Base-by-base conservation (phyloP, 1,284 basidiomycete genomes). In the Leccinum pachyderme region DNA sequence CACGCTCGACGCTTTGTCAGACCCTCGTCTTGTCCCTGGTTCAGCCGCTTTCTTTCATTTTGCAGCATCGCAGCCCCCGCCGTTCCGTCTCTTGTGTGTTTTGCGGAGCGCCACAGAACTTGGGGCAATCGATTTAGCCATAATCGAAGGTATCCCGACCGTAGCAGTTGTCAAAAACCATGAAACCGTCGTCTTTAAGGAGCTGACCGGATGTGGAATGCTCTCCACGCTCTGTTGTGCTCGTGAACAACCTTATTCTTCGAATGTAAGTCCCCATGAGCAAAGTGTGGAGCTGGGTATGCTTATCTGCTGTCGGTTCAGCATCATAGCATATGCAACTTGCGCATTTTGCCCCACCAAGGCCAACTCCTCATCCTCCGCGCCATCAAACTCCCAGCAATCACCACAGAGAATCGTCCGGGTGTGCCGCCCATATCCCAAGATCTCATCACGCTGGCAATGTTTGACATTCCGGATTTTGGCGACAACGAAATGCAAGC, bases 331-430 rank as follows among this genome's bases (percentile, higher is more conserved):
- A 81, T 86, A 60, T 73, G 74, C 49, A 78, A 75, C 18, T 73
- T 82, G 54, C 79, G 83, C 39, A 74, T 82, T n/a, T 65, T 86
- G 39, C 80, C 84, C 2, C 66, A 69, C 4, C 81, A 86, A 62
- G 67, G 72, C n/a, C 74, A 81, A 49, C 67, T 87, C 12, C 71
- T 87, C 32, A 75, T 84, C 54, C 74, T 86, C 31, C 82, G 84
- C 35, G 75, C 76, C 6, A 59, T 78, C 27, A 68, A 67, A 57
- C 47, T 63, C 49, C 37, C 67, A 59, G 51, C 56, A 47, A 35
- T 51, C 32, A 47, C 55, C 25, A 60, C 8, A 51, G 32, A 27
- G 49, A 56, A 53, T 49, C 57, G 61, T 63, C 56, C 58, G 61
- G 43, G 63, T 69, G 57, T 70, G 72, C 61, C 67, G 65, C 53